These are phyloP conservation scores for Vanderwaltozyma polyspora DNA, from an alignment of 805 yeast species.

Conservation along the genomic window DNA sequence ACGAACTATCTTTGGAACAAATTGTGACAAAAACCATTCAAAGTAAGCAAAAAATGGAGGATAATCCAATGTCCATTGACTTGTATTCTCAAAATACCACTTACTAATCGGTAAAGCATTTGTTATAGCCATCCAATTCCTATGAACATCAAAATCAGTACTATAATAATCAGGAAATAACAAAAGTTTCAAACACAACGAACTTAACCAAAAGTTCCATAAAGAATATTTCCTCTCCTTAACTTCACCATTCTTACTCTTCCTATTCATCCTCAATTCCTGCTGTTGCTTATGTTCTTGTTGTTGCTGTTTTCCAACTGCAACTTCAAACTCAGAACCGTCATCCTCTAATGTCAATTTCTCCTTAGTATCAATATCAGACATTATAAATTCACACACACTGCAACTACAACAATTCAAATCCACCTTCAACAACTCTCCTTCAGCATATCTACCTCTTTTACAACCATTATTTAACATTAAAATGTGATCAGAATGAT, in stretches of 20 bases:
- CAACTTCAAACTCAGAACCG: too few relatives aligned
- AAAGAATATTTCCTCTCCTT: constrained; percentile 33
- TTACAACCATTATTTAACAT: too few relatives aligned
- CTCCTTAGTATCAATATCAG: too few relatives aligned
- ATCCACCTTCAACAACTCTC: too few relatives aligned
- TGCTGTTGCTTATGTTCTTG: too few relatives aligned
- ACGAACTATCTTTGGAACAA: constrained; percentile 53
- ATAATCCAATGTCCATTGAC: constrained; percentile 91
- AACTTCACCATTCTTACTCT: background rate
- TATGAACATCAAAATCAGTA: constrained; percentile 93
- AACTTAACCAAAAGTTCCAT: constrained; percentile 58
- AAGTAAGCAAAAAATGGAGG: constrained; percentile 98
- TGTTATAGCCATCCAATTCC: constrained; percentile 95
- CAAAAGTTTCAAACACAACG: constrained; percentile 46
- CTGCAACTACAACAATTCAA: too few relatives aligned
- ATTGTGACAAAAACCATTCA: constrained; percentile 66
- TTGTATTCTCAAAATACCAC: constrained; percentile 75
- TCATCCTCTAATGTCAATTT: too few relatives aligned
- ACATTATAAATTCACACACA: too few relatives aligned
- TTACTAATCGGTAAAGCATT: constrained; percentile 54
- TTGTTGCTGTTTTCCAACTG: too few relatives aligned
- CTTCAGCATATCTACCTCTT: too few relatives aligned
- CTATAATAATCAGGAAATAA: constrained; percentile 78
- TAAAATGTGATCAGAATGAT: too few relatives aligned
- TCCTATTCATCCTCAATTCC: too few relatives aligned